A percentile compares a stretch with the other conserved stretches of the same genome.
These are phyloP conservation scores for Penicillium hesseltinei DNA, from an alignment of 2,329 filamentous ascomycete genomes.

Conservation along the genomic window DNA sequence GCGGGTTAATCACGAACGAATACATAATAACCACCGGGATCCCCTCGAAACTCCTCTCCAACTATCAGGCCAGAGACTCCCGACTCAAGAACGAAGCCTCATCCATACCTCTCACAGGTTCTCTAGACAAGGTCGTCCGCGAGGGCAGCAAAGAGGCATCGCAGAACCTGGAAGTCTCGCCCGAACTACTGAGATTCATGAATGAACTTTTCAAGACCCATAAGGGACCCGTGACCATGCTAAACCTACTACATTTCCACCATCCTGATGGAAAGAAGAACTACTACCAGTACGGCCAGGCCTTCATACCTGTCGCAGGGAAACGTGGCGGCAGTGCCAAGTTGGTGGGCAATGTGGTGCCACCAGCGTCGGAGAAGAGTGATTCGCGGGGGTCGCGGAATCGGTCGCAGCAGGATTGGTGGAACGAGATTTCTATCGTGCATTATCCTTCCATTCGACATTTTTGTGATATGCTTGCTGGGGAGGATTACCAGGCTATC, in stretches of 20 bases:
- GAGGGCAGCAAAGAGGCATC: constrained; percentile 29
- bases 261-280: constrained; percentile 50
- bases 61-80: constrained; percentile 26
- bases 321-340: constrained; percentile 59
- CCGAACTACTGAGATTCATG: constrained; percentile 54
- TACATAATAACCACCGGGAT: constrained; percentile 37
- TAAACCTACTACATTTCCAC: constrained; percentile 60
- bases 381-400: constrained; percentile 27
- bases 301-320: constrained; percentile 47
- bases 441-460: constrained; percentile 63
- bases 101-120: constrained; percentile 25
- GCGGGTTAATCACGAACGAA: constrained; percentile 24
- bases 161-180: constrained; percentile 56
- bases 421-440: constrained; percentile 65
- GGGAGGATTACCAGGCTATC: constrained; percentile 58
- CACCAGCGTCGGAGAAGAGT: constrained; percentile 15
- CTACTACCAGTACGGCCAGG: constrained; percentile 58
- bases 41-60: constrained; percentile 36
- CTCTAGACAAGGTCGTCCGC: constrained; percentile 23
- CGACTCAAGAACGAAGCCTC: constrained; percentile 14
- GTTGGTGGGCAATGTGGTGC: constrained; percentile 58
- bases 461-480: constrained; percentile 61
- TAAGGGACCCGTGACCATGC: constrained; percentile 57
- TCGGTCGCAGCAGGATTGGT: constrained; percentile 38
- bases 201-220: constrained; percentile 27